Conservation (phyloP, 345 rosid species). For the Populus tremula region DNA sequence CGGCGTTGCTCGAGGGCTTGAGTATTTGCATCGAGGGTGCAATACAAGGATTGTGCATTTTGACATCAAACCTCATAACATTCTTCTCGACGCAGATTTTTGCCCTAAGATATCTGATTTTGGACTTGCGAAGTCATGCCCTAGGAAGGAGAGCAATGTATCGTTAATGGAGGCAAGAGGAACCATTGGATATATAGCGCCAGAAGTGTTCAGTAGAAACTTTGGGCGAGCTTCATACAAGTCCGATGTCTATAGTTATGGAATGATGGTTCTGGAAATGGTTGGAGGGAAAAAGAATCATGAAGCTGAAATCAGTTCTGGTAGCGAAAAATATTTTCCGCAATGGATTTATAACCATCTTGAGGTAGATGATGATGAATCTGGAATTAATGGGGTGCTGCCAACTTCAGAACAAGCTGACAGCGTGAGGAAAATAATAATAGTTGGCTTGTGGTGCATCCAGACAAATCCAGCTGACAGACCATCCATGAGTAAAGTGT, state of each 20-base stretch:
- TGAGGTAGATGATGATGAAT: background rate
- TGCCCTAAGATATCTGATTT: slow-evolving; percentile 4
- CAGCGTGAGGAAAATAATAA: background rate
- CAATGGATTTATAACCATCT: slow-evolving; percentile 1
- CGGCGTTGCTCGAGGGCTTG: slow-evolving; percentile 8
- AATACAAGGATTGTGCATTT: slow-evolving; percentile 12
- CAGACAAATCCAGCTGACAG: slow-evolving; percentile 27
- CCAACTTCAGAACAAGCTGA: background rate
- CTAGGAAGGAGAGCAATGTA: background rate
- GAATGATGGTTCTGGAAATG: slow-evolving; percentile 14
- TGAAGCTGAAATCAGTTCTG: background rate
- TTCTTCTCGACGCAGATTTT: background rate
- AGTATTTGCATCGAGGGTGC: slow-evolving; percentile 14
- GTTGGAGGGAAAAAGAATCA: background rate
- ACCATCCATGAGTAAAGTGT: slow-evolving; percentile 32
- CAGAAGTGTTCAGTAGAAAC: slow-evolving; percentile 8
- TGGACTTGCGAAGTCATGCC: slow-evolving; percentile 1
- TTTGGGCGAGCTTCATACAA: slow-evolving; percentile 8
- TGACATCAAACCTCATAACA: slow-evolving; percentile 4
- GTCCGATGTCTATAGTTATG: slow-evolving; percentile 1
- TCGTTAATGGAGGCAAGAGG: slow-evolving; percentile 5
- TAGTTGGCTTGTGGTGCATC: slow-evolving; percentile 31
- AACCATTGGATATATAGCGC: slow-evolving; percentile 15
- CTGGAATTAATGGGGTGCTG: background rate
- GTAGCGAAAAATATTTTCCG: background rate